phyloP scores from a whole-genome alignment of 2,329 filamentous ascomycete genomes.

The Eutypa lata region DNA sequence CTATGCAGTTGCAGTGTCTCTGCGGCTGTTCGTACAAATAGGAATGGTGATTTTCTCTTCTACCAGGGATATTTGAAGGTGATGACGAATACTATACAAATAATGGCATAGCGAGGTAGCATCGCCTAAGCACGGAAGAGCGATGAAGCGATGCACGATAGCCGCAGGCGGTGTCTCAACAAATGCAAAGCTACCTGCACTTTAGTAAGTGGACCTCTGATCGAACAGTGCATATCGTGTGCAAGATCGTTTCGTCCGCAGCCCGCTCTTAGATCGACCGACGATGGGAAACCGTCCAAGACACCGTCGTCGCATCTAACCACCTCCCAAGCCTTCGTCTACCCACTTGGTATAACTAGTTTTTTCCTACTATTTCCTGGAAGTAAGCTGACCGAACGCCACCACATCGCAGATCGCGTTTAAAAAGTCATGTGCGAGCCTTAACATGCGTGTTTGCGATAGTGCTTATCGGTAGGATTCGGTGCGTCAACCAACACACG shows the following conservation, averaged over 20 bases:
- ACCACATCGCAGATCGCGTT: background rate
- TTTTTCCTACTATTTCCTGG: background rate
- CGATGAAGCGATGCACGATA: background rate
- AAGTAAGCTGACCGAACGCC: background rate
- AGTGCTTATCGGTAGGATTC: background rate
- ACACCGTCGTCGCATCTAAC: background rate
- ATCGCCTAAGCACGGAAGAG: background rate
- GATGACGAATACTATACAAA: too few species aligned
- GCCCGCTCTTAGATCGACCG: background rate
- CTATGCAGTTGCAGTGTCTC: background rate
- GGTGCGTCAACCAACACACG: background rate
- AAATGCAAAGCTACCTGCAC: background rate
- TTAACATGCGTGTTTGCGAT: background rate
- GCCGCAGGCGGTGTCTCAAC: background rate
- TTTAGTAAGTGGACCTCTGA: background rate
- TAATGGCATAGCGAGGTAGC: too few species aligned
- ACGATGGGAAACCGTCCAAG: background rate
- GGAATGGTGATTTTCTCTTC: too few species aligned
- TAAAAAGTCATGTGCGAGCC: background rate
- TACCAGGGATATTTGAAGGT: too few species aligned
- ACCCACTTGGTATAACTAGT: background rate
- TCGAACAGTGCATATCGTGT: background rate
- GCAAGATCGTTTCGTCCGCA: background rate
- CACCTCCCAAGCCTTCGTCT: background rate
- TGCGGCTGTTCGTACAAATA: background rate